A percentile compares a stretch with the other conserved stretches of the same genome.
Evolutionary conservation across 768 basidiomycete species (phyloP).

Genomic region (Sutorius australiensis): DNA sequence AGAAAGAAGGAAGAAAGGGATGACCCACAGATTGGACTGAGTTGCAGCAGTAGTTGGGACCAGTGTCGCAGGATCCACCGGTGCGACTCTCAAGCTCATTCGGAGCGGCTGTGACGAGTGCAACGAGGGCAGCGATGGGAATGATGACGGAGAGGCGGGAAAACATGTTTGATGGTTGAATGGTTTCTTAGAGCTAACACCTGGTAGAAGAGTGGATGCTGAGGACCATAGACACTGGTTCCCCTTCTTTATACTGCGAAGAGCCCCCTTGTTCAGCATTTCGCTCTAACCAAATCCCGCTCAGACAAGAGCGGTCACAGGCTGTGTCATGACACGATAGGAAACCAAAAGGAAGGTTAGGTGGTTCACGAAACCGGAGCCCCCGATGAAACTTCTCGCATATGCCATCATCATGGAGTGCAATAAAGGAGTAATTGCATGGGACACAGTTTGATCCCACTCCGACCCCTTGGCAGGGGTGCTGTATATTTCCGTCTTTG

Average conservation of each 20-base stretch:
- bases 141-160: neutral
- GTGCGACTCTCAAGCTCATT: neutral
- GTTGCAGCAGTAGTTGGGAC: neutral
- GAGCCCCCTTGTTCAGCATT: neutral
- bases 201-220: neutral
- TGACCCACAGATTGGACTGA: neutral
- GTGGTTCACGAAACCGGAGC: neutral
- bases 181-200: neutral
- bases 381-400: neutral
- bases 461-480: neutral
- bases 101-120: neutral
- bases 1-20: neutral
- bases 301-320: neutral
- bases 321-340: neutral
- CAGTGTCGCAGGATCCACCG: neutral
- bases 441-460: neutral
- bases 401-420: too few relatives aligned
- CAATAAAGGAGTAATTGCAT: neutral
- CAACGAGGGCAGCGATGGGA: neutral
- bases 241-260: neutral
- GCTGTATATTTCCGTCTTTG: neutral
- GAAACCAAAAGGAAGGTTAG: neutral
- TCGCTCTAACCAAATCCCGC: neutral
- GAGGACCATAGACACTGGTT: neutral
- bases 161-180: neutral